Evolutionary conservation across 805 yeast species (phyloP).

Genomic region (Clavispora fructus): DNA sequence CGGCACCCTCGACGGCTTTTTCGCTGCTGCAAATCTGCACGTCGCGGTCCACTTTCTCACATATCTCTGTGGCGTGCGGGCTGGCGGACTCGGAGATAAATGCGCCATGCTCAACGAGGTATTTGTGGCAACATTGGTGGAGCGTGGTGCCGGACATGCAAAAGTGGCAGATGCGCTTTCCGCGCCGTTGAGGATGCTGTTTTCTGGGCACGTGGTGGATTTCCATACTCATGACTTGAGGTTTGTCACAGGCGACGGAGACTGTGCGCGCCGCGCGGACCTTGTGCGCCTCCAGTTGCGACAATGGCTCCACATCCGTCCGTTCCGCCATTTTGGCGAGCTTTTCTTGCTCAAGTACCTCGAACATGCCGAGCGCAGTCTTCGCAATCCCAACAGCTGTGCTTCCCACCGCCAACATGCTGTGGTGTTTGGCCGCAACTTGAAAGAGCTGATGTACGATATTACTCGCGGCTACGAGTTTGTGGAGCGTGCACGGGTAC

Average conservation of each 20-base stretch:
- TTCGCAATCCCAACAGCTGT: neutral
- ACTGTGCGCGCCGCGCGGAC: constrained; percentile 1
- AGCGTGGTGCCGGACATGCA: constrained; percentile 1
- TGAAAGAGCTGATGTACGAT: constrained; percentile 16
- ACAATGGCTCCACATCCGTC: constrained; percentile 36
- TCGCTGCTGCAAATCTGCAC: constrained; percentile 2
- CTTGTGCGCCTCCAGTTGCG: constrained; percentile 21
- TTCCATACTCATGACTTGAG: constrained; percentile 34
- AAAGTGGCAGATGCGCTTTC: neutral
- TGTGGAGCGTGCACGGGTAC: constrained; percentile 8
- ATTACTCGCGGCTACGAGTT: constrained; percentile 17
- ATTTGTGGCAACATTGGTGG: constrained; percentile 4
- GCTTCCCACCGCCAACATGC: neutral
- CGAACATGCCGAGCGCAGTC: constrained; percentile 5
- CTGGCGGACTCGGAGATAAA: neutral
- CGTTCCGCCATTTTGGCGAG: constrained; percentile 27
- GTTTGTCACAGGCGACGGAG: constrained; percentile 9
- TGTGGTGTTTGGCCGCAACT: constrained; percentile 6
- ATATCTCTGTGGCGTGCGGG: constrained; percentile 5
- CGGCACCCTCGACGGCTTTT: constrained; percentile 6
- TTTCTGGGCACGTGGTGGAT: constrained; percentile 30
- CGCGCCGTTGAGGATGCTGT: constrained; percentile 3
- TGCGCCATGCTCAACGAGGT: constrained; percentile 3
- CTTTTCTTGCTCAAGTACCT: constrained; percentile 14
- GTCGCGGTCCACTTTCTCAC: constrained; percentile 2